Evolutionary conservation across 2,329 filamentous ascomycete genomes (phyloP), one percentile per base, ranked within the genome.

Genomic region (Phaeosphaeria sp.): DNA sequence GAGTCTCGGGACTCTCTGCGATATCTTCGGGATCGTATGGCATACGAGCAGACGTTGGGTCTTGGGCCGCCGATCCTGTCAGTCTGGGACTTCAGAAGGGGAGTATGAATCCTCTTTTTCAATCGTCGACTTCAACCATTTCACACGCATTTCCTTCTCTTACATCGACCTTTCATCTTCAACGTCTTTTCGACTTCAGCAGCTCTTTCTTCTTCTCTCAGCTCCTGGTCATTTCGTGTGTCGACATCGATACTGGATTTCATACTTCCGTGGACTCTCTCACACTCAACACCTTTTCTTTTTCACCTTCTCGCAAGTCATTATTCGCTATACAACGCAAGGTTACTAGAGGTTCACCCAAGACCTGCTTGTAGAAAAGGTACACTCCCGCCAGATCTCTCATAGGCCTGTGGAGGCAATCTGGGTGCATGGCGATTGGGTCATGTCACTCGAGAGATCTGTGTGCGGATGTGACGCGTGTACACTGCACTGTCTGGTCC

Each of bases 41-140:
- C 51, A 60, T 36, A 52, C 50, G 50, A 46, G 11, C 33, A 24
- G 50, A 24, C 42, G 20, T 46, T 25, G 40, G 13, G 40, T 11
- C 36, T 18, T 40, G 27, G 18, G 24, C 50, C 33, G 18, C 40
- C 15, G 42, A 46, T 36, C 48, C 48, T 42, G 20, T 36, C 45
- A 27, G 42, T 18, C 50, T 36, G 40, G 17, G 33, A 42, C 20
- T 22, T 46, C 40, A 52, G 51, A 52, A 57, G 51, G 51, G 51
- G 57, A 60, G 48, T 57, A 57, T 57, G 51, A 36, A 51, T 49
- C 49, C 48, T 45, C 51, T 33, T 51, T 42, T 47, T 51, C 3
- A n/a, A n/a, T 50, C 9, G 45, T 50, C 49, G 53, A 47, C 47
- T 48, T 40, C 20, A n/a, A 49, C 24, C 43, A 45, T 33, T 33